Evolutionary conservation across 257 asterid species (phyloP).

Genomic region (Nicotiana sylvestris): DNA sequence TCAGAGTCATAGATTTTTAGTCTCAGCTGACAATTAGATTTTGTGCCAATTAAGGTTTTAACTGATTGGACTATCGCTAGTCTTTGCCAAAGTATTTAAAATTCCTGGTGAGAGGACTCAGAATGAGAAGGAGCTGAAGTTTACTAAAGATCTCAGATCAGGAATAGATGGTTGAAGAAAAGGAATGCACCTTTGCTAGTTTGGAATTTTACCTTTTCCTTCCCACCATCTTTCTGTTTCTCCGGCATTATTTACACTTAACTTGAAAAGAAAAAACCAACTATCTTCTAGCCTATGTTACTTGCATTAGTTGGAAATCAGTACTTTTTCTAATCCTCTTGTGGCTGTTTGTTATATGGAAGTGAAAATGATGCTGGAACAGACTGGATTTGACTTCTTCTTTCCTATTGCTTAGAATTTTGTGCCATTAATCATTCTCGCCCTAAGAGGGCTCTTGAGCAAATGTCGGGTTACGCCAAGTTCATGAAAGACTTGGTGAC

Average conservation of each 20-base stretch:
- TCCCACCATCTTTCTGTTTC: too few species aligned
- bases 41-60: neutral
- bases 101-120: neutral
- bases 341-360: neutral
- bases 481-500: too few species aligned
- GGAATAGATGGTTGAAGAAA: neutral
- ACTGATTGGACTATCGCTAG: neutral
- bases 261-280: too few species aligned
- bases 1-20: neutral
- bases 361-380: conserved; percentile 6
- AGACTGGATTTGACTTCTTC: conserved; percentile 1
- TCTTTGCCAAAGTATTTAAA: neutral
- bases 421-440: conserved; percentile 5
- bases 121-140: neutral
- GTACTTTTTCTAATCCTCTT: neutral
- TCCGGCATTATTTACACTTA: too few species aligned
- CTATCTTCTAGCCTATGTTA: too few species aligned
- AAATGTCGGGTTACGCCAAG: too few species aligned
- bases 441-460: too few species aligned
- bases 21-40: neutral
- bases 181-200: neutral
- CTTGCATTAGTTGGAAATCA: too few species aligned
- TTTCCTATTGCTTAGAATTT: neutral
- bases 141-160: neutral
- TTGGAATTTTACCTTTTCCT: too few species aligned